Percentiles rank a stretch among this genome's conserved stretches.
Evolutionary conservation across 2,329 filamentous ascomycete genomes (phyloP).

Genomic region (Alternaria infectoria): DNA sequence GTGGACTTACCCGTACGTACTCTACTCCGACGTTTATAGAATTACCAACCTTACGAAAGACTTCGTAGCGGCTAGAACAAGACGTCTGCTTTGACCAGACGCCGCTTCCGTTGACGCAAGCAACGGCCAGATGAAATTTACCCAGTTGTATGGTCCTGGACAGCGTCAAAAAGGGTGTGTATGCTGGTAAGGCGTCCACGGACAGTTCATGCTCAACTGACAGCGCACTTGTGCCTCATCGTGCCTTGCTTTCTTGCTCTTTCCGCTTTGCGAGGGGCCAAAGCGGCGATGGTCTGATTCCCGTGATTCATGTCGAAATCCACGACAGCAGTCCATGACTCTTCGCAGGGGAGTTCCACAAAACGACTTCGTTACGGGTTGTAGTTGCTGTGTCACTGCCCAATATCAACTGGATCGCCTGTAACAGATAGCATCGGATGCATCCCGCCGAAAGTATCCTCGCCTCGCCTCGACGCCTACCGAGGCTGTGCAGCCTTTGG

Average conservation of each 20-base stretch:
- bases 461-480: not conserved
- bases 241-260: not conserved
- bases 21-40: not conserved
- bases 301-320: not conserved
- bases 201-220: not conserved
- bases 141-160: not conserved
- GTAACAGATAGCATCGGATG: not conserved
- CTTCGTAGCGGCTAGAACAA: not conserved
- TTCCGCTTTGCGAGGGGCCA: not conserved
- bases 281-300: not conserved
- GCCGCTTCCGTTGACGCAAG: not conserved
- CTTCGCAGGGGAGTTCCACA: not conserved
- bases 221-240: not conserved
- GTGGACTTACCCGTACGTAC: not conserved
- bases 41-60: not conserved
- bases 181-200: not conserved
- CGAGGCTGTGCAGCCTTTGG: not conserved
- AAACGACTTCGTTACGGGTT: not conserved
- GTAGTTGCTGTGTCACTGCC: not conserved
- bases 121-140: not conserved
- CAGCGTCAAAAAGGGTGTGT: not conserved
- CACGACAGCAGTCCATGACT: not conserved
- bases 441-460: not conserved
- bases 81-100: not conserved
- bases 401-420: not conserved